phyloP scores from a whole-genome alignment of 2,329 filamentous ascomycete species.

The Aspergillus alliaceus region DNA sequence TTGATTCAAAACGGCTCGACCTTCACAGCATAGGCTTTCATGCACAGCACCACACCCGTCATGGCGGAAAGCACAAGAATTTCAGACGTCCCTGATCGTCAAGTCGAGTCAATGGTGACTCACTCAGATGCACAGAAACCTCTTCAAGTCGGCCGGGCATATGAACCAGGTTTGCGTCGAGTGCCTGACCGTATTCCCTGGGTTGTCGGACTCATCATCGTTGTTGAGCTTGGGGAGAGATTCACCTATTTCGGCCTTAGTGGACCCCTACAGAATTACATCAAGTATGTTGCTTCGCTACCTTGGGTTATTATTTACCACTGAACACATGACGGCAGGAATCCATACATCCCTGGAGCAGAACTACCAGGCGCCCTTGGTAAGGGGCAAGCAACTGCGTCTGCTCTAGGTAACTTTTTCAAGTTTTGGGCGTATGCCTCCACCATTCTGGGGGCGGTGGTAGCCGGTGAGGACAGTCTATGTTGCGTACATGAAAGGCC shows the following conservation, averaged over 20 bases:
- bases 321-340: not conserved
- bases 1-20: not conserved
- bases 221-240: constrained; percentile 32
- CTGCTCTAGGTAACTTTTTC: constrained; percentile 26
- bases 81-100: not conserved
- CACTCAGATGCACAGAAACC: not conserved
- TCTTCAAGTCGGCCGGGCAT: not conserved
- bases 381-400: constrained; percentile 14
- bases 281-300: constrained; percentile 20
- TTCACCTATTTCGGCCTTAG: constrained; percentile 32
- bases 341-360: constrained; percentile 13
- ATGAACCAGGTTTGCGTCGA: constrained; percentile 19
- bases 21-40: not conserved
- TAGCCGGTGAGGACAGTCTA: constrained; percentile 28
- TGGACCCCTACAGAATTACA: constrained; percentile 34
- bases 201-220: constrained; percentile 26
- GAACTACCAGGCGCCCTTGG: constrained; percentile 14
- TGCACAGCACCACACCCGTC: not conserved
- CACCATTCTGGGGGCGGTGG: constrained; percentile 51
- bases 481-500: not conserved
- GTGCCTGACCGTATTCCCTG: constrained; percentile 29
- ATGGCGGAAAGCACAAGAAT: not conserved
- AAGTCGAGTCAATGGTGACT: not conserved
- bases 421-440: constrained; percentile 48
- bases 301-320: not conserved